These are phyloP conservation scores for Hamigera avellanea DNA, from an alignment of 495 filamentous ascomycete genomes.

Conservation along the genomic window DNA sequence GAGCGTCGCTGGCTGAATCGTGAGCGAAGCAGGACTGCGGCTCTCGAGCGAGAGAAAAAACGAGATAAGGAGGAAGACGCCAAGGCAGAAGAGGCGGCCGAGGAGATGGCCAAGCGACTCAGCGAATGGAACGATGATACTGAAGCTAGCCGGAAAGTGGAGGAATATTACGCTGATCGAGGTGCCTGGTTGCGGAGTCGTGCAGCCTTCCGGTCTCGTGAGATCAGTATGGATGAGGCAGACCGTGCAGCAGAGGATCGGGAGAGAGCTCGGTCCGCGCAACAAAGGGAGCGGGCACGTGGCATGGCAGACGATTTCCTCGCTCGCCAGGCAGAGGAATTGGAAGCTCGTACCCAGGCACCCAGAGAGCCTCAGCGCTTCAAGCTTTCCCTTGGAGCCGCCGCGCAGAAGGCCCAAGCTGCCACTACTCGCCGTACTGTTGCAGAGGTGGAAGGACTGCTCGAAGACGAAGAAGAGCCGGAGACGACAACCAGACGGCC, in stretches of 20 bases:
- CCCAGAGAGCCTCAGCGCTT: slow-evolving; percentile 73
- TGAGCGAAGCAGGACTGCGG: slow-evolving; percentile 70
- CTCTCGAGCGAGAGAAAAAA: slow-evolving; percentile 69
- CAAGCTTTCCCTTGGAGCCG: slow-evolving; percentile 85
- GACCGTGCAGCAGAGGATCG: slow-evolving; percentile 70
- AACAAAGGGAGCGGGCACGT: slow-evolving; percentile 65
- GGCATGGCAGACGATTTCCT: slow-evolving; percentile 92
- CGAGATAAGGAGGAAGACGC: slow-evolving; percentile 62
- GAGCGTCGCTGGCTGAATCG: slow-evolving; percentile 85
- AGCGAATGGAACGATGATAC: slow-evolving; percentile 81
- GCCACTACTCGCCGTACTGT: slow-evolving; percentile 67
- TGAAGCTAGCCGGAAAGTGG: slow-evolving; percentile 57
- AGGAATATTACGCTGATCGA: slow-evolving; percentile 80
- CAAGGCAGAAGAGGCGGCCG: slow-evolving; percentile 44
- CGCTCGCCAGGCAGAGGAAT: slow-evolving; percentile 74
- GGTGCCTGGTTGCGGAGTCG: slow-evolving; percentile 78
- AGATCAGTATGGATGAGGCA: slow-evolving; percentile 63
- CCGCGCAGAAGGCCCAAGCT: slow-evolving; percentile 69
- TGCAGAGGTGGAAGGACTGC: slow-evolving; percentile 83
- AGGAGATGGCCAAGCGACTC: slow-evolving; percentile 61
- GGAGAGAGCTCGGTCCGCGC: slow-evolving; percentile 55
- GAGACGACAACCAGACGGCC: slow-evolving; percentile 59
- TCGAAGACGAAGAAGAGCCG: slow-evolving; percentile 90
- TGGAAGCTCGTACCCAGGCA: slow-evolving; percentile 46
- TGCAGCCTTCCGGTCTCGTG: slow-evolving; percentile 55